phyloP scores from a whole-genome alignment of 306 rosid genomes.

The Gillenia trifoliata region DNA sequence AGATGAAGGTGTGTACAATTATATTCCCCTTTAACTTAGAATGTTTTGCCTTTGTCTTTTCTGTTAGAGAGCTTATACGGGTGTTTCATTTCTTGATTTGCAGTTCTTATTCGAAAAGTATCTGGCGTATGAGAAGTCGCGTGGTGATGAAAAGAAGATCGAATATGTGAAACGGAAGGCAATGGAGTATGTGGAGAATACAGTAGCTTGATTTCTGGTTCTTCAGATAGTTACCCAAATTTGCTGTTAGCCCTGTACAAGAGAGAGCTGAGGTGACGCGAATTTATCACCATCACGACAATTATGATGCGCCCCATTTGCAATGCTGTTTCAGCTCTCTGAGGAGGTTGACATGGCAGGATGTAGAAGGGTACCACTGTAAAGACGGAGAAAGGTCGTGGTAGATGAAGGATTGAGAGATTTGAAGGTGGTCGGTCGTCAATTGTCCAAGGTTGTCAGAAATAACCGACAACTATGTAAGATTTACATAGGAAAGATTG shows the following conservation, averaged over 20 bases:
- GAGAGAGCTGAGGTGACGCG: background rate
- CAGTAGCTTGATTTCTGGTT: constrained; percentile 37
- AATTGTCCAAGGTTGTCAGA: background rate
- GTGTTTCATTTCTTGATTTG: constrained; percentile 16
- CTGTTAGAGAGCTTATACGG: constrained; percentile 8
- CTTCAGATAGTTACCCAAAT: background rate
- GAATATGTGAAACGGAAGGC: constrained; percentile 80
- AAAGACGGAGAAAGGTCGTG: background rate
- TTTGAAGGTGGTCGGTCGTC: background rate
- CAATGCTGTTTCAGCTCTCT: background rate
- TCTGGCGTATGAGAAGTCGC: constrained; percentile 71
- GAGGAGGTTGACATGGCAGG: background rate
- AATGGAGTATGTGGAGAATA: constrained; percentile 61
- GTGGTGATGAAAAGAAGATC: constrained; percentile 64
- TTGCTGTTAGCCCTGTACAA: background rate
- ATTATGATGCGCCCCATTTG: background rate
- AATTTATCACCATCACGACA: background rate
- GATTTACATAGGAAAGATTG: background rate
- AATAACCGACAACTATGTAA: background rate
- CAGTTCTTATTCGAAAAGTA: constrained; percentile 90
- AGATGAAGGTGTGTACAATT: constrained; percentile 61
- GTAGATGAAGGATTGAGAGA: background rate
- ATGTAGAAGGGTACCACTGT: background rate
- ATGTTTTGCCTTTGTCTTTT: background rate
- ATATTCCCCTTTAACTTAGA: background rate